A percentile compares a stretch with the other conserved stretches of the same genome.
phyloP scores from a whole-genome alignment of 2,329 filamentous ascomycete species.

The Triangularia setosa region DNA sequence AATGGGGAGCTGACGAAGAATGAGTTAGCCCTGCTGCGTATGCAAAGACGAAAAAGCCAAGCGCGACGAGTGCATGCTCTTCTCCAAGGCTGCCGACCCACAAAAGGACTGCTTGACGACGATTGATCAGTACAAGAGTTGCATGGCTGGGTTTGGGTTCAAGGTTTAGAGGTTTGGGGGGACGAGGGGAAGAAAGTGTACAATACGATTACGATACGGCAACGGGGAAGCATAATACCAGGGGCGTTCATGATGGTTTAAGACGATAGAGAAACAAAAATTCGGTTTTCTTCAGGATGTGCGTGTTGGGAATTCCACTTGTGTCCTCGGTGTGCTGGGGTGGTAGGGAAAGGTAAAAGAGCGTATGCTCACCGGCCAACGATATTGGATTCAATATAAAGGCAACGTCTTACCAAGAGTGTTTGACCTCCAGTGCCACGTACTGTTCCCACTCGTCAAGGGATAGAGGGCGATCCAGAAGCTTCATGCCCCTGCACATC shows the following conservation, averaged over 20 bases:
- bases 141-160: conserved; percentile 93
- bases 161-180: conserved; percentile 48
- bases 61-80: conserved; percentile 98
- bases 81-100: conserved; percentile 80
- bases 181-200: not conserved
- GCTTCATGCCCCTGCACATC: no score
- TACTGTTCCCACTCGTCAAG: no score
- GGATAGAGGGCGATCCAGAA: no score
- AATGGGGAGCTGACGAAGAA: not conserved
- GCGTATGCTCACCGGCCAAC: no score
- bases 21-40: conserved; percentile 87
- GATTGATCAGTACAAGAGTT: conserved; percentile 81
- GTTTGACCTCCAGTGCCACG: no score
- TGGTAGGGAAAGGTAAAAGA: no score
- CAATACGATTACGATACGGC: not conserved
- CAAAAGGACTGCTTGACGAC: conserved; percentile 77
- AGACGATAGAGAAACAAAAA: not conserved
- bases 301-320: not conserved
- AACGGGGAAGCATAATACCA: not conserved
- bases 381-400: no score
- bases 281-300: not conserved
- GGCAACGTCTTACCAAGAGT: no score
- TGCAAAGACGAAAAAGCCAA: conserved; percentile 92
- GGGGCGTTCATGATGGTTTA: not conserved
- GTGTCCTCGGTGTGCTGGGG: no score